A percentile compares a stretch with the other conserved stretches of the same genome.
Evolutionary conservation across 2,329 filamentous ascomycete genomes (phyloP).

Genomic region (Didymella glomerata): DNA sequence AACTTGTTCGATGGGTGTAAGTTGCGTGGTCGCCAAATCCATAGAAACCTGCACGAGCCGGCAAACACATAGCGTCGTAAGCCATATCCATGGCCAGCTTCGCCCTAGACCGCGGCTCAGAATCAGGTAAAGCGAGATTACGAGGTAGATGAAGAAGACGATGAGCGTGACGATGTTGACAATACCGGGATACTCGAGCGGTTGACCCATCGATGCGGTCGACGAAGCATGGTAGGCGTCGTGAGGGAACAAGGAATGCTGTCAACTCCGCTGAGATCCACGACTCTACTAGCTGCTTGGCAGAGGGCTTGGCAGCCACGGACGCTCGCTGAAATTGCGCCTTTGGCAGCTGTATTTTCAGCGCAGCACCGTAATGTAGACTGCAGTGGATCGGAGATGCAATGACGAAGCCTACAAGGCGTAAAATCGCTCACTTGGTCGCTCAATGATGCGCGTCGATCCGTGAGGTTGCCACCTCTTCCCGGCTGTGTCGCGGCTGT

Average conservation of each 20-base stretch:
- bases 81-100: slow-evolving; percentile 48
- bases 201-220: slow-evolving; percentile 32
- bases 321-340: not conserved
- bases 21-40: slow-evolving; percentile 46
- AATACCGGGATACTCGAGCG: slow-evolving; percentile 37
- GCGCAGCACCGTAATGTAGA: not conserved
- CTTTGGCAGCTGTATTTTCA: not conserved
- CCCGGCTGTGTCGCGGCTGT: slow-evolving; percentile 20
- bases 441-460: slow-evolving; percentile 2
- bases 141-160: slow-evolving; percentile 44
- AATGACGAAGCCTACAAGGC: not conserved
- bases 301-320: slow-evolving; percentile 10
- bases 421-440: not conserved
- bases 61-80: slow-evolving; percentile 42
- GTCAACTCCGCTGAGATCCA: slow-evolving; percentile 12
- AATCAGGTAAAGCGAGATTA: slow-evolving; percentile 40
- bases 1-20: slow-evolving; percentile 32
- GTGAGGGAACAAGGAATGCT: slow-evolving; percentile 13
- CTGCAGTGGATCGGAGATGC: not conserved
- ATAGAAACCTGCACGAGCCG: slow-evolving; percentile 47
- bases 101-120: slow-evolving; percentile 45
- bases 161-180: slow-evolving; percentile 48
- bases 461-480: slow-evolving; percentile 12
- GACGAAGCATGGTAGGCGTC: slow-evolving; percentile 31
- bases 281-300: slow-evolving; percentile 1